A percentile compares a stretch with the other conserved stretches of the same genome.
phyloP scores from a whole-genome alignment of 2,329 filamentous ascomycete species.

The Diplodia intermedia region DNA sequence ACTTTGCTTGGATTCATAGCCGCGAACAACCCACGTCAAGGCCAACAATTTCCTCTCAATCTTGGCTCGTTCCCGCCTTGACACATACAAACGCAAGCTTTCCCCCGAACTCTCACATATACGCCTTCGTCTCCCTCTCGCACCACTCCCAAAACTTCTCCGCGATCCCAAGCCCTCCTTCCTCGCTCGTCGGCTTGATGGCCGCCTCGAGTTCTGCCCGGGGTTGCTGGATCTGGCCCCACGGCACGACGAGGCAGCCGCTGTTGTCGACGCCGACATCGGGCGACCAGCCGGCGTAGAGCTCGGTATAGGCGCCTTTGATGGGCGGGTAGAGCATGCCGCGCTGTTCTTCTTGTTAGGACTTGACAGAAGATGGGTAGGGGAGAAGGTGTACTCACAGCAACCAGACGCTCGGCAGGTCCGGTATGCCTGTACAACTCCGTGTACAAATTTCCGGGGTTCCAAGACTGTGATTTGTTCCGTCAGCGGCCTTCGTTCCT shows the following conservation, averaged over 20 bases:
- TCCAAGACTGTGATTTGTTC: slow-evolving; percentile 36
- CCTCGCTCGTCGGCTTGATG: slow-evolving; percentile 45
- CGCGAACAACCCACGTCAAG: too few species aligned
- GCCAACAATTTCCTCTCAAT: background rate
- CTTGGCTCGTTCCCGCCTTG: background rate
- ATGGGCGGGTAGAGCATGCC: slow-evolving; percentile 20
- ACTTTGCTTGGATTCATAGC: background rate
- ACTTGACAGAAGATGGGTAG: too few species aligned
- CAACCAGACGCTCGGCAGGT: slow-evolving; percentile 3
- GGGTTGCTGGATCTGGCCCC: slow-evolving; percentile 52
- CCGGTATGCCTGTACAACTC: slow-evolving; percentile 44
- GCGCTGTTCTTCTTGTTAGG: background rate
- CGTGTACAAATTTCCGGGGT: slow-evolving; percentile 53
- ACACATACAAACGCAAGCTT: background rate
- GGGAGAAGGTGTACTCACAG: background rate
- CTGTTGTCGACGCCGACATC: slow-evolving; percentile 35
- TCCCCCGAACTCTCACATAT: background rate
- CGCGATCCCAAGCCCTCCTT: slow-evolving; percentile 50
- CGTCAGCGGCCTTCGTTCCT: background rate
- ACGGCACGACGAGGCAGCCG: slow-evolving; percentile 53
- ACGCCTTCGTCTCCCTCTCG: slow-evolving; percentile 41
- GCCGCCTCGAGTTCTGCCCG: slow-evolving; percentile 44
- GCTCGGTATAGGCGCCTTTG: slow-evolving; percentile 31
- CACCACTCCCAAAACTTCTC: slow-evolving; percentile 54
- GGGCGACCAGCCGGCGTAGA: slow-evolving; percentile 32